These are phyloP conservation scores for Acer yangbiense DNA, from an alignment of 345 rosid species.

Conservation along the genomic window DNA sequence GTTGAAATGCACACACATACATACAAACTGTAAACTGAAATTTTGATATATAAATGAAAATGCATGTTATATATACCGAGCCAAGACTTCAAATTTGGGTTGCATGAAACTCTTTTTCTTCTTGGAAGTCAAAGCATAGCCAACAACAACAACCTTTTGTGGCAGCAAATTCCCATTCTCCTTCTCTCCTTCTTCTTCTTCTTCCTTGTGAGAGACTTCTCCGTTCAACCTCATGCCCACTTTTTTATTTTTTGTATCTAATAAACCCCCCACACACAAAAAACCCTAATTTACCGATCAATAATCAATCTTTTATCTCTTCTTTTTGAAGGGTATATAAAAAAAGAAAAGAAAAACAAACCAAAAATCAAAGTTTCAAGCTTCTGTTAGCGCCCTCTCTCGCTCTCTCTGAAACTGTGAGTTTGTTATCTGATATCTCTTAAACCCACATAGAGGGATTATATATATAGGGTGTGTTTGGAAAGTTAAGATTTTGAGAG, in stretches of 20 bases:
- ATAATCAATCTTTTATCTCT: neutral
- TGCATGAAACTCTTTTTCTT: constrained; percentile 91
- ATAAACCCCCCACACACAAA: neutral
- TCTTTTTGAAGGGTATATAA: neutral
- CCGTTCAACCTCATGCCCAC: constrained; percentile 55
- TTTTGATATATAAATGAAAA: neutral
- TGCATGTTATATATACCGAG: constrained; percentile 43
- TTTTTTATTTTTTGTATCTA: neutral
- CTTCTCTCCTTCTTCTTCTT: constrained; percentile 25
- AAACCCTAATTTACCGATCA: constrained; percentile 27
- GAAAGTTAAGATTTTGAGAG: neutral
- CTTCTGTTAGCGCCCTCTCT: neutral
- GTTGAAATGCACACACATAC: neutral
- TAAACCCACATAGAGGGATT: neutral
- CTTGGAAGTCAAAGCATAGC: constrained; percentile 89
- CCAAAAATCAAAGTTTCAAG: neutral
- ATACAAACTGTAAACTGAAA: neutral
- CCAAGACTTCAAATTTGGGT: constrained; percentile 77
- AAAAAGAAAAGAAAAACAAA: neutral
- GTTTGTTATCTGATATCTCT: neutral
- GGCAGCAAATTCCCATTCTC: constrained; percentile 26
- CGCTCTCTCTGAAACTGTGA: neutral
- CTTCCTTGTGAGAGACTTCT: constrained; percentile 33
- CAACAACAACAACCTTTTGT: constrained; percentile 67
- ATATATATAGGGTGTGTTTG: neutral